phyloP scores from a whole-genome alignment of 2,329 filamentous ascomycete species.

The Fusarium paranaense region DNA sequence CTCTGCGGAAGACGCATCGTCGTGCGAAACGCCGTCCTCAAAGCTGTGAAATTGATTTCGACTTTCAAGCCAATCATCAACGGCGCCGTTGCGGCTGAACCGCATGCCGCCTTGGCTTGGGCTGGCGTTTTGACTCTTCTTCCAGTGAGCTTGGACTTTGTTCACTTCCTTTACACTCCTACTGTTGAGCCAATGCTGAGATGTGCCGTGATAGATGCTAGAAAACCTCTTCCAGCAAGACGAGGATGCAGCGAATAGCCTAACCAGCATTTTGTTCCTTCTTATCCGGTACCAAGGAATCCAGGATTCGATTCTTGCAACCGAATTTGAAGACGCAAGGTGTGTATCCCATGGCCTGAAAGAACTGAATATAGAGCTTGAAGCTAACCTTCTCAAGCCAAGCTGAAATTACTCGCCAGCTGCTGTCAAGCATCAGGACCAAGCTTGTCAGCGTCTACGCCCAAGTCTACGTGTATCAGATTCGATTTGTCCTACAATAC shows the following conservation, averaged over 20 bases:
- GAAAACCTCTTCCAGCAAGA: constrained; percentile 1
- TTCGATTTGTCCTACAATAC: constrained; percentile 9
- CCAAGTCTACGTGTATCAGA: constrained; percentile 3
- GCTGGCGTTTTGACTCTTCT: constrained; percentile 5
- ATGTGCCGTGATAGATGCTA: background rate
- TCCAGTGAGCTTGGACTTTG: constrained; percentile 3
- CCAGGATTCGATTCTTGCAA: background rate
- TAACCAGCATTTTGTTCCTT: constrained; percentile 1
- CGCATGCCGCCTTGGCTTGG: constrained; percentile 15
- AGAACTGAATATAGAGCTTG: background rate
- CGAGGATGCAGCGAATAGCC: constrained; percentile 7
- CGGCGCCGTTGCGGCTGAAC: constrained; percentile 5
- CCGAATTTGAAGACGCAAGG: background rate
- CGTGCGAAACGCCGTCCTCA: constrained; percentile 3
- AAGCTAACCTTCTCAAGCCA: background rate
- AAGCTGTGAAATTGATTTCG: constrained; percentile 1
- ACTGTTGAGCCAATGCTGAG: background rate
- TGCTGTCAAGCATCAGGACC: background rate
- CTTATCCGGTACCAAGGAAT: constrained; percentile 8
- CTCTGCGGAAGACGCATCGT: background rate
- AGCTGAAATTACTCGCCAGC: background rate
- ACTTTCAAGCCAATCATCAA: constrained; percentile 7
- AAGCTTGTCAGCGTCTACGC: constrained; percentile 13
- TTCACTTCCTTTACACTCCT: background rate
- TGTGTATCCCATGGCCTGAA: background rate